These are phyloP conservation scores for Aspergillus egyptiacus DNA, from an alignment of 495 filamentous ascomycete species.

Conservation along the genomic window DNA sequence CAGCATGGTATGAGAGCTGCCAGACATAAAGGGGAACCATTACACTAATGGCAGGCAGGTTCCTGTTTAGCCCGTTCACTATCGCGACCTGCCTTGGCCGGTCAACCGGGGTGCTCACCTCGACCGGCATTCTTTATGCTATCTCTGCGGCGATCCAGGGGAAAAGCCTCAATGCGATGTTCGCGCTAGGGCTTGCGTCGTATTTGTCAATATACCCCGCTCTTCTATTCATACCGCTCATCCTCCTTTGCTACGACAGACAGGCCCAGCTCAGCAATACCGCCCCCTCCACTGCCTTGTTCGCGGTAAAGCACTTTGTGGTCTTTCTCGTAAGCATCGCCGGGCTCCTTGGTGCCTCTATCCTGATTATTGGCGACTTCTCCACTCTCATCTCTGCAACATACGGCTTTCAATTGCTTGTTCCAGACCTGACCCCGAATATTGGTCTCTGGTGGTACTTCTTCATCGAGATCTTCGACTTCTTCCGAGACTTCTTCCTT, in stretches of 20 bases:
- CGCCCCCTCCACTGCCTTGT: conserved; percentile 30
- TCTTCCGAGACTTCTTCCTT: conserved; percentile 93
- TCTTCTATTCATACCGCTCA: conserved; percentile 75
- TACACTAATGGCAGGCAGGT: conserved; percentile 41
- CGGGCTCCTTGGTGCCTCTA: conserved; percentile 65
- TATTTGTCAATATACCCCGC: conserved; percentile 91
- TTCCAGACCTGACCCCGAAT: conserved; percentile 92
- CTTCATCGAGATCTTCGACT: conserved; percentile 99
- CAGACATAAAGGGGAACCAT: neutral
- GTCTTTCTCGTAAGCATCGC: conserved; percentile 42
- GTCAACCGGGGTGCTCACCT: conserved; percentile 85
- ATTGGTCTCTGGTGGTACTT: conserved; percentile 99
- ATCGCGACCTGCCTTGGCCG: conserved; percentile 89
- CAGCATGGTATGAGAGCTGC: conserved; percentile 55
- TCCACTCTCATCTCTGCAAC: conserved; percentile 83
- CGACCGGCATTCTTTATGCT: conserved; percentile 78
- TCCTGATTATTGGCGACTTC: conserved; percentile 66
- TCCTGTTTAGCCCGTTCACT: conserved; percentile 92
- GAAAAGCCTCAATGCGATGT: conserved; percentile 67
- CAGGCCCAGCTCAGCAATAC: conserved; percentile 25
- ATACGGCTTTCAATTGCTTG: conserved; percentile 84
- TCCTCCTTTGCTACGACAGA: conserved; percentile 75
- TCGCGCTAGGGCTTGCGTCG: conserved; percentile 77
- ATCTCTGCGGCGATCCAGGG: conserved; percentile 77
- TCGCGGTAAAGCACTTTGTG: conserved; percentile 44